A percentile compares a stretch with the other conserved stretches of the same genome.
Evolutionary conservation across 2,329 filamentous ascomycete species (phyloP).

Genomic region (Tolypocladium ophioglossoides): DNA sequence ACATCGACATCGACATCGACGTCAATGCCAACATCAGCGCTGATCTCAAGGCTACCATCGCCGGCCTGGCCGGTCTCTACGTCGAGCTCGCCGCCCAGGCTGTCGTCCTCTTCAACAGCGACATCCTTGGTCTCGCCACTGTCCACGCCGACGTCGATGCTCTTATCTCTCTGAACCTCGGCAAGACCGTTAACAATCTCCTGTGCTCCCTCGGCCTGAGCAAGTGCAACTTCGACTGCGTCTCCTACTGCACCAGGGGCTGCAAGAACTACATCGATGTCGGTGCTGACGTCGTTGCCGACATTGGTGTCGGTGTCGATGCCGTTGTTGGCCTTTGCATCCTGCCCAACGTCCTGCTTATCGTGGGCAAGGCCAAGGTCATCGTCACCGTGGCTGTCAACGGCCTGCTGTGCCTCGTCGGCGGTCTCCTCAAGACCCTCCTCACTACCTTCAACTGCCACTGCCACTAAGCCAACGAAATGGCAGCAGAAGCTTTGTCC

Average conservation of each 20-base stretch:
- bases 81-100: constrained; percentile 18
- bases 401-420: constrained; percentile 22
- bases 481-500: not conserved
- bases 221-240: constrained; percentile 25
- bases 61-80: constrained; percentile 22
- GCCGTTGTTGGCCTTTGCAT: constrained; percentile 21
- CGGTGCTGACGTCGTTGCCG: constrained; percentile 5
- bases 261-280: constrained; percentile 28
- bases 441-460: constrained; percentile 21
- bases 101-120: constrained; percentile 26
- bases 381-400: constrained; percentile 16
- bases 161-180: constrained; percentile 12
- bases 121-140: constrained; percentile 18
- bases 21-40: constrained; percentile 14
- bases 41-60: constrained; percentile 19
- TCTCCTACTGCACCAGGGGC: constrained; percentile 25
- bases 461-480: constrained; percentile 14
- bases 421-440: constrained; percentile 17
- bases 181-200: constrained; percentile 12
- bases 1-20: constrained; percentile 11
- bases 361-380: constrained; percentile 13
- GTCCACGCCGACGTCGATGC: constrained; percentile 14
- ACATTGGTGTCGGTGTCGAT: constrained; percentile 13
- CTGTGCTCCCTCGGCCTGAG: constrained; percentile 20
- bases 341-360: constrained; percentile 18